These are phyloP conservation scores for Syzygium jambos DNA, from an alignment of 345 rosid genomes.

Conservation along the genomic window DNA sequence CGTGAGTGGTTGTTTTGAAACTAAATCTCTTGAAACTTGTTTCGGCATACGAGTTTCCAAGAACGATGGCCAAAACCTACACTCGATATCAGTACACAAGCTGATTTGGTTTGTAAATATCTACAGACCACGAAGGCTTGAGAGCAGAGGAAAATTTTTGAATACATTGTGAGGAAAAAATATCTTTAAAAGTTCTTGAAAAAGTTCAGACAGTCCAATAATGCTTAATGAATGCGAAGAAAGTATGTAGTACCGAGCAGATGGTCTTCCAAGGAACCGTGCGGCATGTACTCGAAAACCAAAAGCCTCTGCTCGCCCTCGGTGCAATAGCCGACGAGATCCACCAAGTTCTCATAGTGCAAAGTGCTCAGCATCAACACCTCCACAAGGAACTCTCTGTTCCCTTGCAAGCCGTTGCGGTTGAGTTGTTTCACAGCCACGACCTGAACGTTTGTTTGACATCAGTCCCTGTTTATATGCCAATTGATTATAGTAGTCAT, in stretches of 20 bases:
- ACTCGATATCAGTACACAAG: background rate
- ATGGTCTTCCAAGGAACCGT: conserved; percentile 55
- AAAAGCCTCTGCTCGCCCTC: conserved; percentile 66
- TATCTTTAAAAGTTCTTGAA: background rate
- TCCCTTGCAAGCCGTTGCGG: conserved; percentile 55
- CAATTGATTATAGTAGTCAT: background rate
- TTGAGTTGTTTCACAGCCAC: conserved; percentile 67
- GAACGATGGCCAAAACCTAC: no score
- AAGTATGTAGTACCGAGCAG: conserved; percentile 29
- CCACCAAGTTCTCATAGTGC: conserved; percentile 48
- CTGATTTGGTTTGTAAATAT: background rate
- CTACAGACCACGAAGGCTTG: background rate
- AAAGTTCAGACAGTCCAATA: background rate
- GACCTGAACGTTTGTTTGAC: conserved; percentile 9
- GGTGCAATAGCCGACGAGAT: conserved; percentile 55
- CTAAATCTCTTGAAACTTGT: background rate
- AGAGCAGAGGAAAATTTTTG: background rate
- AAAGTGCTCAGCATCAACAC: conserved; percentile 51
- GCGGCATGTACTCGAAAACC: conserved; percentile 57
- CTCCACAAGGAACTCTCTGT: conserved; percentile 56
- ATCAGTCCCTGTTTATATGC: background rate
- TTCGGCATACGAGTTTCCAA: background rate
- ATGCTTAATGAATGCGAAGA: background rate
- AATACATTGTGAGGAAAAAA: background rate
- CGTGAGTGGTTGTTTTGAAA: background rate